A percentile compares a stretch with the other conserved stretches of the same genome.
phyloP scores from a whole-genome alignment of 2,329 filamentous ascomycete species.

The Diplocarpon mali region DNA sequence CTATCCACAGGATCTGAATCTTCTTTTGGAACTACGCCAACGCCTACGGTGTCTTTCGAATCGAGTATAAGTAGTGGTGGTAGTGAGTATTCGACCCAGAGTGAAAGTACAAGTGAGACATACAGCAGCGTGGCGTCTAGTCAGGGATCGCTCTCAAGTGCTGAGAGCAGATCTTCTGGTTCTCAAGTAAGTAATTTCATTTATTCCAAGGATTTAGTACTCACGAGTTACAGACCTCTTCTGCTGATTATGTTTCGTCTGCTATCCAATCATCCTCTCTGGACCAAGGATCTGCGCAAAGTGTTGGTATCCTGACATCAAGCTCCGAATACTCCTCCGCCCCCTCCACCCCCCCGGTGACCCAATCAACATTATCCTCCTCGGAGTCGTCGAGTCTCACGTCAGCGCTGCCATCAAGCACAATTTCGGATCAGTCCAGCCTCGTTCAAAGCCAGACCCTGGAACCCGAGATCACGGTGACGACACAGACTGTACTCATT shows the following conservation, averaged over 20 bases:
- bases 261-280: too few species aligned
- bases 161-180: not conserved
- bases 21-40: too few species aligned
- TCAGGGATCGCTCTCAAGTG: not conserved
- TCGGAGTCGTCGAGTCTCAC: too few species aligned
- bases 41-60: too few species aligned
- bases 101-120: not conserved
- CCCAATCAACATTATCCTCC: too few species aligned
- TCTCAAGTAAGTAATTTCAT: not conserved
- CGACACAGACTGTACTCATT: too few species aligned
- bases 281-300: too few species aligned
- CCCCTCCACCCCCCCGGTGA: too few species aligned
- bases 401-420: not conserved
- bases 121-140: not conserved
- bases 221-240: not conserved
- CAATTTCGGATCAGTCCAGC: not conserved
- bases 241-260: not conserved
- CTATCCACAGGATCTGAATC: too few species aligned
- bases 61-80: not conserved
- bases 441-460: not conserved
- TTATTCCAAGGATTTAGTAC: not conserved
- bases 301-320: too few species aligned
- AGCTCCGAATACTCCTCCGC: too few species aligned
- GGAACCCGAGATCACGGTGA: not conserved
- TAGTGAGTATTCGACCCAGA: not conserved